Base-by-base conservation (phyloP, 2,329 filamentous ascomycete species). In the Cladosporium velox region DNA sequence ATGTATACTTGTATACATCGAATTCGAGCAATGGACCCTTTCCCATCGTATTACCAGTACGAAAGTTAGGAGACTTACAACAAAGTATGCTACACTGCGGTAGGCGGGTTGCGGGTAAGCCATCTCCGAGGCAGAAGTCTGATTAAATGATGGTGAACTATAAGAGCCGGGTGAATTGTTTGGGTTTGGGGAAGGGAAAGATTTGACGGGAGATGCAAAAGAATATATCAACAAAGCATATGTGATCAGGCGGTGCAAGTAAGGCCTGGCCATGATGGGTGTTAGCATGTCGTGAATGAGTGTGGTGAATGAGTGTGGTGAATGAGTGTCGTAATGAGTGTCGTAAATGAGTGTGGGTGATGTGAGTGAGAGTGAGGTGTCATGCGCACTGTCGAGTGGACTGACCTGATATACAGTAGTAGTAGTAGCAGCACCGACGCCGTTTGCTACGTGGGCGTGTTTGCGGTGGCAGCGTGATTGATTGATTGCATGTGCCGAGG, bases 241-340 rank as follows among this genome's bases (percentile, higher is more conserved):
- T 64, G 35, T 12, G 35, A 64, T 57, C 61, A 64, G 61, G 61
- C 51, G 51, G 51, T 64, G 61, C 61, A 64, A 10, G 5, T 47
- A 57, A 47, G 61, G 51, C 47, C 61, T 64, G 61, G 61, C 61
- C 61, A 64, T 64, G 51, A 32, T 52, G 51, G 61, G 57, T 38
- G 61, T 64, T 52, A 64, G 61, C 35, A 35, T 26, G 41, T 47
- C 41, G 41, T 11, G 18, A 18, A 21, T 21, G n/a, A 7, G n/a
- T 4, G 38, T 44, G 18, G 30, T 35, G 34, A 14, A 14, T 35
- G 34, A 3, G 34, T 34, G 6, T n/a, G 2, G 18, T 18, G 15
- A 15, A 10, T 21, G 18, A 5, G 18, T 11, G 41, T 24, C 24
- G 24, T 24, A 14, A 14, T 35, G 34, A 4, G 34, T 34, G 8